Percentiles rank a stretch among this genome's conserved stretches.
Conservation (phyloP, 2,329 filamentous ascomycete species). For the Trichoderma gracile region DNA sequence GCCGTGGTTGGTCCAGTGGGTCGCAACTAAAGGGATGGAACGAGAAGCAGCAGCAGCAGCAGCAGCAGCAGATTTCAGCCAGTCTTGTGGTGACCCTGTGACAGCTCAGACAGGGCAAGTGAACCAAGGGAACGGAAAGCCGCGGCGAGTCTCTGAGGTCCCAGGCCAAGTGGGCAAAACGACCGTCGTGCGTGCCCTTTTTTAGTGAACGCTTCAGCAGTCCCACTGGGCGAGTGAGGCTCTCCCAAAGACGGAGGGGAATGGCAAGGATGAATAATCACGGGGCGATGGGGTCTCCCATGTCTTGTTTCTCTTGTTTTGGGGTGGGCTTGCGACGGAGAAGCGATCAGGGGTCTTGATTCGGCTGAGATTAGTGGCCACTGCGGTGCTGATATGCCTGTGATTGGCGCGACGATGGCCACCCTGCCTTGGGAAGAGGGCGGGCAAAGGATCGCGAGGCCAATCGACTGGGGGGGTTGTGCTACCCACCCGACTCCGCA, state of each 20-base stretch:
- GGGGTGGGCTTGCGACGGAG: conserved; percentile 14
- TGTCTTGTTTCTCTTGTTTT: conserved; percentile 11
- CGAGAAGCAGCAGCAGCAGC: too few species aligned
- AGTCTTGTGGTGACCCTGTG: conserved; percentile 14
- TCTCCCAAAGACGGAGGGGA: conserved; percentile 3
- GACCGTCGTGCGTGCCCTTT: conserved; percentile 6
- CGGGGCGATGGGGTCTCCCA: conserved; percentile 11
- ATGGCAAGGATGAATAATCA: conserved; percentile 25
- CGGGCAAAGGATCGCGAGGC: conserved; percentile 10
- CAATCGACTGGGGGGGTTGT: conserved; percentile 10
- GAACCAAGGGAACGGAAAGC: not conserved
- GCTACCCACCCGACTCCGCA: conserved; percentile 18
- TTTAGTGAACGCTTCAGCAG: conserved; percentile 15
- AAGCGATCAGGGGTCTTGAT: conserved; percentile 15
- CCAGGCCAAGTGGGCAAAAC: conserved; percentile 9
- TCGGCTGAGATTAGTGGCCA: conserved; percentile 21
- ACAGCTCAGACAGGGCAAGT: not conserved
- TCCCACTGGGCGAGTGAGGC: conserved; percentile 17
- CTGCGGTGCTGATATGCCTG: conserved; percentile 8
- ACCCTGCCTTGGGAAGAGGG: conserved; percentile 12
- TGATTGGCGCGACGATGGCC: conserved; percentile 16
- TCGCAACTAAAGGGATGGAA: not conserved
- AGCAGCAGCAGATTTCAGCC: conserved; percentile 3
- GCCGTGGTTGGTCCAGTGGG: conserved; percentile 8
- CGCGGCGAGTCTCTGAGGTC: conserved; percentile 1